These are phyloP conservation scores for Ustilago cynodontis DNA, from an alignment of 1,284 basidiomycete species.

Conservation along the genomic window DNA sequence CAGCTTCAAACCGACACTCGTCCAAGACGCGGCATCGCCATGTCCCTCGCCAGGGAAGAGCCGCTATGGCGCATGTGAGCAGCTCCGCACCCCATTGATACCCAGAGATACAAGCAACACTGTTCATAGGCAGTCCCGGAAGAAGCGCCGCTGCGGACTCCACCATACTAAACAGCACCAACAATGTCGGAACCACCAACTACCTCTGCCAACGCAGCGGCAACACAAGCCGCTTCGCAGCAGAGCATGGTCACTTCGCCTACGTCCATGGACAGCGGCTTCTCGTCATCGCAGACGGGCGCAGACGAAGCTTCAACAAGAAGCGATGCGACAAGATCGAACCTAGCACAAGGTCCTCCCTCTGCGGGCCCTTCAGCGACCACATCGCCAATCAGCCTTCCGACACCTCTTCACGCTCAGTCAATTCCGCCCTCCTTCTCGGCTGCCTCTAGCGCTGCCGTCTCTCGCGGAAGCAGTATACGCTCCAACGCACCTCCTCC, in stretches of 20 bases:
- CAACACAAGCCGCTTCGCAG: not conserved
- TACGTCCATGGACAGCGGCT: constrained; percentile 20
- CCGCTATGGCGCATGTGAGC: not conserved
- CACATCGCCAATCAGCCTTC: constrained; percentile 36
- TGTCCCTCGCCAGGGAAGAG: not conserved
- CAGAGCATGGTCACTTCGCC: constrained; percentile 30
- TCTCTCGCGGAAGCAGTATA: constrained; percentile 43
- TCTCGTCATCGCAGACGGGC: constrained; percentile 7
- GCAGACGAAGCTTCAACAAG: not conserved
- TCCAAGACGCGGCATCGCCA: not conserved
- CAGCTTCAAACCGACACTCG: not conserved
- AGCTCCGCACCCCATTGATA: not conserved
- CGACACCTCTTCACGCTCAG: constrained; percentile 33
- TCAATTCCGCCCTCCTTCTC: constrained; percentile 11
- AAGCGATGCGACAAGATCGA: not conserved
- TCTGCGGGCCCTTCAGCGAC: constrained; percentile 19
- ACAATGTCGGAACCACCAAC: constrained; percentile 28
- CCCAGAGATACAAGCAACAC: not conserved
- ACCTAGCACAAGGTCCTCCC: constrained; percentile 17
- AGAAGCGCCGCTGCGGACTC: not conserved
- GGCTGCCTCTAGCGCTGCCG: constrained; percentile 37
- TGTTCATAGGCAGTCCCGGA: not conserved
- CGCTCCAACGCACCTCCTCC: constrained; percentile 40
- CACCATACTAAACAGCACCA: not conserved
- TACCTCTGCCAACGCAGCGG: not conserved